Conservation (phyloP, 2,329 filamentous ascomycete genomes). For the Cryphonectria radicalis region DNA sequence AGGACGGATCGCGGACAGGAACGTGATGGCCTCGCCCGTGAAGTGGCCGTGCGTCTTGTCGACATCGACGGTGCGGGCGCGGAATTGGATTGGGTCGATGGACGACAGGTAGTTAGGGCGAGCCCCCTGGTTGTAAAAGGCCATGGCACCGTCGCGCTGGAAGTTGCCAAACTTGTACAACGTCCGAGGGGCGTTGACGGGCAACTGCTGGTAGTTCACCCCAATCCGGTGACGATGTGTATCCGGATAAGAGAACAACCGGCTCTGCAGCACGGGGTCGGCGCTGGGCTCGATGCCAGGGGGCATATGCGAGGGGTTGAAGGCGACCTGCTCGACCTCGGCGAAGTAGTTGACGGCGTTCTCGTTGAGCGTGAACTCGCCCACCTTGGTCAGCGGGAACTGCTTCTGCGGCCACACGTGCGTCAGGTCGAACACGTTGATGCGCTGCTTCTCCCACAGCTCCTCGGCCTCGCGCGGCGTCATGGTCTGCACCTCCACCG, state of each 20-base stretch:
- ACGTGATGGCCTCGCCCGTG: slow-evolving; percentile 43
- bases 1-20: slow-evolving; percentile 43
- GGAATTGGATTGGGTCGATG: slow-evolving; percentile 43
- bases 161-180: slow-evolving; percentile 62
- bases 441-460: slow-evolving; percentile 46
- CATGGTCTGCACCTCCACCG: slow-evolving; percentile 57
- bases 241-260: slow-evolving; percentile 65
- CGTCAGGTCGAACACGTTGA: slow-evolving; percentile 59
- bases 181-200: slow-evolving; percentile 61
- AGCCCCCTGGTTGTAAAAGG: slow-evolving; percentile 67
- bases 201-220: slow-evolving; percentile 67
- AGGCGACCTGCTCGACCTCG: slow-evolving; percentile 71
- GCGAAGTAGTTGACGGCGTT: slow-evolving; percentile 69
- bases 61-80: slow-evolving; percentile 40
- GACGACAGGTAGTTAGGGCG: slow-evolving; percentile 58
- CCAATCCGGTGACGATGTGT: slow-evolving; percentile 67
- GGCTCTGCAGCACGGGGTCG: slow-evolving; percentile 65
- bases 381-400: slow-evolving; percentile 56
- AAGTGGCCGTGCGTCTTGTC: slow-evolving; percentile 46
- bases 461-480: slow-evolving; percentile 55
- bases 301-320: slow-evolving; percentile 66
- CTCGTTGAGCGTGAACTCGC: slow-evolving; percentile 58
- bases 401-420: slow-evolving; percentile 61
- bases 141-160: slow-evolving; percentile 75
- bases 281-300: slow-evolving; percentile 66